Conservation (phyloP, 345 rosid genomes). For the Draba incana region DNA sequence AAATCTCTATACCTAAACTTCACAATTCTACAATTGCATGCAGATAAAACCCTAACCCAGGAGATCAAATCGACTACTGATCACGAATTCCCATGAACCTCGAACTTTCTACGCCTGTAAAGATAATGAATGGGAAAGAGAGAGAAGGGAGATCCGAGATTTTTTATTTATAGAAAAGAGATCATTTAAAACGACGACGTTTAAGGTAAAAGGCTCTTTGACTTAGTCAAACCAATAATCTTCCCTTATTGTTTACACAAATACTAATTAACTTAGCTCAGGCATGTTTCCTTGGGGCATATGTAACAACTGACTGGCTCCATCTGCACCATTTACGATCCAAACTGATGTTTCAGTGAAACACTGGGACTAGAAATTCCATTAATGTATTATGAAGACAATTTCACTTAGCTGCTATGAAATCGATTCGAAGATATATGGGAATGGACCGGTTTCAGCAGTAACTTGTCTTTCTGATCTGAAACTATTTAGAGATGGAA, state of each 20-base stretch:
- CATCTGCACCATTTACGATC: slow-evolving; percentile 57
- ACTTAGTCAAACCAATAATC: too few relatives aligned
- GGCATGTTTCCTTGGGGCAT: too few relatives aligned
- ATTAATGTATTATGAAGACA: not conserved
- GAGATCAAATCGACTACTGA: not conserved
- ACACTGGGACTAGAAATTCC: not conserved
- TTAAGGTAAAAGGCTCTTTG: too few relatives aligned
- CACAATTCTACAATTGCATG: not conserved
- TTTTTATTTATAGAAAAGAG: too few relatives aligned
- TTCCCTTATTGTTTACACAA: too few relatives aligned
- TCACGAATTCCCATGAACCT: not conserved
- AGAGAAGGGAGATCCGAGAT: too few relatives aligned
- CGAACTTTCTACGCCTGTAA: too few relatives aligned
- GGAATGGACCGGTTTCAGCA: slow-evolving; percentile 81
- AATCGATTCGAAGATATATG: slow-evolving; percentile 81
- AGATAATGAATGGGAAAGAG: too few relatives aligned
- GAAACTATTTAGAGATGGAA: slow-evolving; percentile 62
- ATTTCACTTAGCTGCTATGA: not conserved
- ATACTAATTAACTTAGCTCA: too few relatives aligned
- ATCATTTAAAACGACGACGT: too few relatives aligned
- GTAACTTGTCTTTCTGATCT: slow-evolving; percentile 54
- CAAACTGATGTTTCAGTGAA: slow-evolving; percentile 4
- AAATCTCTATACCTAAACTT: not conserved
- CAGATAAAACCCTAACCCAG: not conserved
- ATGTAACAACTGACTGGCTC: slow-evolving; percentile 65